Evolutionary conservation across 352 stramenopile genomes (phyloP).

Genomic region (Phytophthora constricta): DNA sequence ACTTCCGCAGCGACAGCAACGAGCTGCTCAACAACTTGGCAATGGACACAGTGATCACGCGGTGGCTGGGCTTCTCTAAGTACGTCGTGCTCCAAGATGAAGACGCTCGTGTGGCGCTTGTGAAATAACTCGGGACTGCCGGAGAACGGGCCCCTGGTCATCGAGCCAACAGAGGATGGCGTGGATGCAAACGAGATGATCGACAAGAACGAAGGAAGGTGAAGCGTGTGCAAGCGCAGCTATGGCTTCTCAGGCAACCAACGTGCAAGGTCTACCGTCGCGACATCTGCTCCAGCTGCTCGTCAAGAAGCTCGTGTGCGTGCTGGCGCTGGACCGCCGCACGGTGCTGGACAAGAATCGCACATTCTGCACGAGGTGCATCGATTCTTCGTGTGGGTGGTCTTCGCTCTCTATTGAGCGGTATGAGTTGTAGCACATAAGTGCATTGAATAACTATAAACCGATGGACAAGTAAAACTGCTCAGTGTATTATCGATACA

Average conservation of each 20-base stretch:
- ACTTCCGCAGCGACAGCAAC: constrained; percentile 45
- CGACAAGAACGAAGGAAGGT: constrained; percentile 11
- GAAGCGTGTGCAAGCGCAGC: constrained; percentile 21
- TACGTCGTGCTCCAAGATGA: constrained; percentile 72
- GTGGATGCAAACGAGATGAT: background rate
- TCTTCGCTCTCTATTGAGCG: no score
- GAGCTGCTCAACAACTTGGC: constrained; percentile 50
- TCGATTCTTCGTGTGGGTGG: no score
- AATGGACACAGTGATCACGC: constrained; percentile 48
- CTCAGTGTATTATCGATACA: no score
- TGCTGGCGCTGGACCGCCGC: constrained; percentile 42
- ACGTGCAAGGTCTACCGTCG: constrained; percentile 37
- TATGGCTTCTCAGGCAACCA: constrained; percentile 20
- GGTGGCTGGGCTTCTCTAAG: constrained; percentile 47
- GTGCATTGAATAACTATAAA: no score
- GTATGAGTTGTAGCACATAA: no score
- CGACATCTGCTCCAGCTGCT: constrained; percentile 40
- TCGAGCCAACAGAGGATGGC: constrained; percentile 11
- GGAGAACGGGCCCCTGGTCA: constrained; percentile 23
- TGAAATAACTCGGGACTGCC: constrained; percentile 39
- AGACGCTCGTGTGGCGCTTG: constrained; percentile 67
- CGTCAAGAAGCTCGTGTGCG: constrained; percentile 50
- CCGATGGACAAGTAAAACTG: no score
- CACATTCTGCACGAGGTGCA: constrained; percentile 47
- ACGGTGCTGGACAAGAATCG: constrained; percentile 45